phyloP scores from a whole-genome alignment of 2,329 filamentous ascomycete genomes.

The Akanthomyces uredinophilus region DNA sequence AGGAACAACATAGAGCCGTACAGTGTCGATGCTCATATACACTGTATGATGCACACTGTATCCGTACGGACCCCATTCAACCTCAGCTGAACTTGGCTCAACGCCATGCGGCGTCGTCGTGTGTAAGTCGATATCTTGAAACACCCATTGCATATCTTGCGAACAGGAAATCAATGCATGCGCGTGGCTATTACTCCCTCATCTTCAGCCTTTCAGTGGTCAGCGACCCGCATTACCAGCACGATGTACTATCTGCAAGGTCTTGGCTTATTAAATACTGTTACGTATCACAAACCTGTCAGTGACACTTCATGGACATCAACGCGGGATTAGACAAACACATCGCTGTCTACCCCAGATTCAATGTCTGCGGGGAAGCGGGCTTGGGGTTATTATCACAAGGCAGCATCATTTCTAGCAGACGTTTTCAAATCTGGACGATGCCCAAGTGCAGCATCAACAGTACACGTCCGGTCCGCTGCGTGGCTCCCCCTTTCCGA shows the following conservation, averaged over 20 bases:
- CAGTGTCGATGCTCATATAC: background rate
- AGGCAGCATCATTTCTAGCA: background rate
- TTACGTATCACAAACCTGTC: slow-evolving; percentile 4
- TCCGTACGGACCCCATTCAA: too few species aligned
- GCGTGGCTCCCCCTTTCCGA: background rate
- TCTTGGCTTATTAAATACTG: background rate
- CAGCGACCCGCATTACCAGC: background rate
- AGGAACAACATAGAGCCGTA: slow-evolving; percentile 11
- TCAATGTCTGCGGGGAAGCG: background rate
- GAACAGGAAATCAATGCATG: background rate
- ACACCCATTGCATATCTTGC: background rate
- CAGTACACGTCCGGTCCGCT: background rate
- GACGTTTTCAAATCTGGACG: background rate
- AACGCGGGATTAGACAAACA: background rate
- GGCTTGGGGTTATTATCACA: background rate
- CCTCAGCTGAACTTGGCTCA: background rate
- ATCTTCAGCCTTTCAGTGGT: background rate
- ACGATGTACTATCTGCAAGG: background rate
- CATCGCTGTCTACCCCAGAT: background rate
- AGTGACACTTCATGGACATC: background rate
- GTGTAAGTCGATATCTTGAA: background rate
- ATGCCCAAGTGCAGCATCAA: background rate
- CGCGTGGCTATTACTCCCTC: background rate
- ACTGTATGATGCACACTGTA: background rate
- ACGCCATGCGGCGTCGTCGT: background rate